These are phyloP conservation scores for Plantago elongata DNA, from an alignment of 257 asterid species.

Conservation along the genomic window DNA sequence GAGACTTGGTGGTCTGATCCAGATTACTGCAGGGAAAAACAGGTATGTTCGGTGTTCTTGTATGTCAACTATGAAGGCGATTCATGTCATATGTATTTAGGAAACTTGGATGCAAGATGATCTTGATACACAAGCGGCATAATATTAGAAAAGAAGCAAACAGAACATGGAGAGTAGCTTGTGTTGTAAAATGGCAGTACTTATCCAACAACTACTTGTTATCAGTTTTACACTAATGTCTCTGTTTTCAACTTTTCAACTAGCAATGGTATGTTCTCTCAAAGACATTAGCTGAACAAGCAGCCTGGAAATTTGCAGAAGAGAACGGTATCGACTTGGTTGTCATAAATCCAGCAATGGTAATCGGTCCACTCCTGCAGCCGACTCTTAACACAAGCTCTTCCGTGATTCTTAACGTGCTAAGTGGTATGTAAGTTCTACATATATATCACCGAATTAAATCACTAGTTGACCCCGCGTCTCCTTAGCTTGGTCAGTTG, in stretches of 20 bases:
- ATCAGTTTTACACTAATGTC: background rate
- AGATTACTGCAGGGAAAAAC: conserved; percentile 41
- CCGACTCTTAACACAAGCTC: conserved; percentile 62
- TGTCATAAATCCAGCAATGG: conserved; percentile 58
- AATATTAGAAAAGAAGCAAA: no score
- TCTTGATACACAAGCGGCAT: no score
- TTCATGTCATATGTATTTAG: no score
- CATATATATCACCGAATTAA: background rate
- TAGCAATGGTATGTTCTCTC: conserved; percentile 75
- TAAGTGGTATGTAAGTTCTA: conserved; percentile 35
- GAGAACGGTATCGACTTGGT: conserved; percentile 63
- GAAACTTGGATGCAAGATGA: no score
- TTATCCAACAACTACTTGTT: background rate
- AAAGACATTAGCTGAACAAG: conserved; percentile 66
- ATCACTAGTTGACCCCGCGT: background rate
- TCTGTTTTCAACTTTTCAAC: background rate
- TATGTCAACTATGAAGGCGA: no score
- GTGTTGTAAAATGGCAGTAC: no score
- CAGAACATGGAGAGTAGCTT: no score
- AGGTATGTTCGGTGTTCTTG: conserved; percentile 25
- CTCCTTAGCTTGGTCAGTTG: background rate
- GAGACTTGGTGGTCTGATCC: conserved; percentile 70
- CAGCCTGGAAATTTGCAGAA: conserved; percentile 60
- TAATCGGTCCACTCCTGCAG: conserved; percentile 63
- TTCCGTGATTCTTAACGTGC: conserved; percentile 36